Evolutionary conservation across 306 rosid genomes (phyloP), one percentile per base, ranked within the genome.

Genomic region (Corylus heterophylla): DNA sequence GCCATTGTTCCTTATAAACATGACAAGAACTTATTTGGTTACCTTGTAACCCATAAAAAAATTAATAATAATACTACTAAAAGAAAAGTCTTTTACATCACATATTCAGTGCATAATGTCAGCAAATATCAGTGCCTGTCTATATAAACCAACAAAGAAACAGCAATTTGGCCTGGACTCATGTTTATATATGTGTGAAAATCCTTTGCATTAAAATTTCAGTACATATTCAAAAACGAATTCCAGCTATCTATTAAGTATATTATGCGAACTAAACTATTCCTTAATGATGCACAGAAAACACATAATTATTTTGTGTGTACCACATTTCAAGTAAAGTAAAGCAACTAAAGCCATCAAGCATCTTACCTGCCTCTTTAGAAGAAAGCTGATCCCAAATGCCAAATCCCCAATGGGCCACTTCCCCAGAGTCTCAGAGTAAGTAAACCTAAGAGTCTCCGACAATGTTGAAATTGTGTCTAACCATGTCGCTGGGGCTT

Each of bases 381-480:
- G 85, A 58, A 95, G 98, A 86, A 93, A 93, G 83, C 68, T 91
- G 63, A 95, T 95, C 75, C 99, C 99, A 74, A 95, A 95, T 7
- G 99, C 98, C 87, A 95, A 90, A 84, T 95, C 99, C 64, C 97
- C 97, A 71, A 91, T 91, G 6, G 98, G 98, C 98, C 98, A 95
- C 88, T 92, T 95, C 69, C 97, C 98, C 76, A 95, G 89, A 29
- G 98, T 95, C 92, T 95, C 98, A 0, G 98, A 95, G 83, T 95
- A 95, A 0, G 98, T 95, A 73, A 95, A 95, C 83, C 98, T 86
- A 10, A 95, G 92, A 31, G 97, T 95, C 87, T 93, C 98, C 0
- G 98, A 95, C 78, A 92, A 87, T 0, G 98, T 91, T 14, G 96
- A 92, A 52, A 93, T 93, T 18, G 98, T 91, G 87, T 95, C 98